Percentiles rank a stretch among this genome's conserved stretches.
phyloP scores from a whole-genome alignment of 129 eudicot species.

The Artemisia argyi region DNA sequence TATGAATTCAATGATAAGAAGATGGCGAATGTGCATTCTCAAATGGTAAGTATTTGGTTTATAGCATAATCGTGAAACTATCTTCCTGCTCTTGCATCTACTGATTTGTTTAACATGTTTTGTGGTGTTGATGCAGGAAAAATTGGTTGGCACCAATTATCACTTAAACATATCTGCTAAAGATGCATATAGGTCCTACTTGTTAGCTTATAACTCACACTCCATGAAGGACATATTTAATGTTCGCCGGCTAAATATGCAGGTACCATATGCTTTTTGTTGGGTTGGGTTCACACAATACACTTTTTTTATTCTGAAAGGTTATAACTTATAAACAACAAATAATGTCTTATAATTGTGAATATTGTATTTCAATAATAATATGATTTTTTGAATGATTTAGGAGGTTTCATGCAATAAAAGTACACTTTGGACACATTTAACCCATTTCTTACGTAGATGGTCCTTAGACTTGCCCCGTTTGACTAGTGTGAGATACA shows the following conservation, averaged over 20 bases:
- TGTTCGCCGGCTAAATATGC: constrained; percentile 75
- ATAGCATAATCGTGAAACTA: neutral
- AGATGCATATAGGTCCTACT: constrained; percentile 84
- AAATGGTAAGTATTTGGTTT: constrained; percentile 51
- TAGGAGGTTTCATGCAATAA: too few species aligned
- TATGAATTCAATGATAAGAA: constrained; percentile 68
- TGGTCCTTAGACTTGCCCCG: too few species aligned
- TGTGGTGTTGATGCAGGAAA: constrained; percentile 60
- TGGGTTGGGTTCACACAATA: too few species aligned
- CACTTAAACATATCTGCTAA: constrained; percentile 84
- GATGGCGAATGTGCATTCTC: constrained; percentile 77
- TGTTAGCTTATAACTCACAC: constrained; percentile 84
- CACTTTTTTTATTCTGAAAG: too few species aligned
- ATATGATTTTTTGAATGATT: too few species aligned
- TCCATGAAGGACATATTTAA: constrained; percentile 87
- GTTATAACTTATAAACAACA: too few species aligned
- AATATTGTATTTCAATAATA: too few species aligned
- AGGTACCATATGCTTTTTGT: constrained; percentile 43
- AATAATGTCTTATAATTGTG: too few species aligned
- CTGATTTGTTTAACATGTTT: neutral
- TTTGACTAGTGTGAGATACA: too few species aligned
- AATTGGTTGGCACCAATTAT: constrained; percentile 67
- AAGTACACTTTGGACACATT: too few species aligned
- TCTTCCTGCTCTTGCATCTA: neutral
- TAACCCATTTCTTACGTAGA: too few species aligned